Evolutionary conservation across 352 stramenopile genomes (phyloP).

Genomic region (Peronospora tabacina): DNA sequence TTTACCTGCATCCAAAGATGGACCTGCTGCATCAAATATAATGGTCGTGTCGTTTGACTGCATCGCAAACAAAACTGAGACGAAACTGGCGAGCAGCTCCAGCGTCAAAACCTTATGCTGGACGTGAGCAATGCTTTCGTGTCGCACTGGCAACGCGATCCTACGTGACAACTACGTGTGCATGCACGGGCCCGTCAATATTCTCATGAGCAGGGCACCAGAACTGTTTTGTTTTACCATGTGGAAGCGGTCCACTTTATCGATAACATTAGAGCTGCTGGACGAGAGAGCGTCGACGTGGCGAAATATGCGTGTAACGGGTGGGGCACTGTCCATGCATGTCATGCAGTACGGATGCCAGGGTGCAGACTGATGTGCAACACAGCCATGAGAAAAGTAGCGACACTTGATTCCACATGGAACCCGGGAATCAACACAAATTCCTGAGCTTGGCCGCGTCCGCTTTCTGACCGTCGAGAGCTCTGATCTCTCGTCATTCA

Average conservation of each 20-base stretch:
- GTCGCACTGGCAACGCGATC: neutral
- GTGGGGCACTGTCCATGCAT: constrained; percentile 3
- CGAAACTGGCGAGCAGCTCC: neutral
- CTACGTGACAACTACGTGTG: neutral
- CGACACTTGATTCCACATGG: constrained; percentile 1
- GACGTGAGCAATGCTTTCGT: neutral
- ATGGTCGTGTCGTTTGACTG: neutral
- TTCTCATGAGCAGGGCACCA: constrained; percentile 9
- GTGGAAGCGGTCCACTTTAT: constrained; percentile 15
- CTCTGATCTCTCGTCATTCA: constrained; percentile 13
- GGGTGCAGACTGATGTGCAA: constrained; percentile 9
- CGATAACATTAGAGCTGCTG: constrained; percentile 4
- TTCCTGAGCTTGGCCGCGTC: constrained; percentile 10
- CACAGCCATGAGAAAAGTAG: constrained; percentile 9
- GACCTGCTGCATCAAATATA: neutral
- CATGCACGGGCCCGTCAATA: neutral
- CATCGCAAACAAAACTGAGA: neutral
- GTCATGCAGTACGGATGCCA: neutral
- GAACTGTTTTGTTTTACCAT: constrained; percentile 7
- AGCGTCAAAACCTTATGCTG: too few relatives aligned
- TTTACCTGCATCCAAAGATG: neutral
- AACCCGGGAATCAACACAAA: neutral
- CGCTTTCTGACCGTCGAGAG: constrained; percentile 11
- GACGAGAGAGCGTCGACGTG: constrained; percentile 18
- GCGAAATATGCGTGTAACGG: constrained; percentile 21